phyloP scores from a whole-genome alignment of 2,329 filamentous ascomycete species.

The Diaporthe australafricana region DNA sequence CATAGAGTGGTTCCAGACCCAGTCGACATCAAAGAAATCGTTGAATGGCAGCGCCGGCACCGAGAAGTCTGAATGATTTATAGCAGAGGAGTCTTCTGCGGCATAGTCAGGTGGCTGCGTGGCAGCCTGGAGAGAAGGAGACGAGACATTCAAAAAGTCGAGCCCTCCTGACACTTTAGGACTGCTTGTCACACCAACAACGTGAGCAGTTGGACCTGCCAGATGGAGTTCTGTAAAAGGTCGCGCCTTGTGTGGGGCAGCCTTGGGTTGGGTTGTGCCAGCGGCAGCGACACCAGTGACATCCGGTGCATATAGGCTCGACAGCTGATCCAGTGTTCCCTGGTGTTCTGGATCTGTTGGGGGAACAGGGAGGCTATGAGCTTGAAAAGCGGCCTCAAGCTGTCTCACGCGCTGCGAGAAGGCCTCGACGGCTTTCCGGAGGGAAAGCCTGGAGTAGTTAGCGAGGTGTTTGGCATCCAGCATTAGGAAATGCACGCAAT shows the following conservation, averaged over 20 bases:
- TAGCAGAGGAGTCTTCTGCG: neutral
- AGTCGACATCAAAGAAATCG: neutral
- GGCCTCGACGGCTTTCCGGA: neutral
- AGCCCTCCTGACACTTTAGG: neutral
- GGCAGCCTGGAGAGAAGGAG: neutral
- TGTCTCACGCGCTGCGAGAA: slow-evolving; percentile 5
- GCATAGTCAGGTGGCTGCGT: neutral
- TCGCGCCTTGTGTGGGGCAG: neutral
- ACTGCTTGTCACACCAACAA: neutral
- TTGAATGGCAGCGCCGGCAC: neutral
- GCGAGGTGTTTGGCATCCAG: neutral
- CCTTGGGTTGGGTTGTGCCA: neutral
- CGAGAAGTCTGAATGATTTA: neutral
- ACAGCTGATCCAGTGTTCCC: neutral
- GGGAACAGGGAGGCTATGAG: neutral
- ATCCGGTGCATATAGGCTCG: neutral
- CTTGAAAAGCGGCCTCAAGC: neutral
- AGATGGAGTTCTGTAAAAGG: neutral
- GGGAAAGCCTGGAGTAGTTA: neutral
- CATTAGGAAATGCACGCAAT: neutral
- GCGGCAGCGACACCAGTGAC: too few species aligned
- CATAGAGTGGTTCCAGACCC: slow-evolving; percentile 5
- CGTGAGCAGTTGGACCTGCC: neutral
- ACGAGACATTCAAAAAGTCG: neutral
- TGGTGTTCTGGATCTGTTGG: neutral